These are phyloP conservation scores for Alternaria panax DNA, from an alignment of 2,329 filamentous ascomycete species.

Conservation along the genomic window DNA sequence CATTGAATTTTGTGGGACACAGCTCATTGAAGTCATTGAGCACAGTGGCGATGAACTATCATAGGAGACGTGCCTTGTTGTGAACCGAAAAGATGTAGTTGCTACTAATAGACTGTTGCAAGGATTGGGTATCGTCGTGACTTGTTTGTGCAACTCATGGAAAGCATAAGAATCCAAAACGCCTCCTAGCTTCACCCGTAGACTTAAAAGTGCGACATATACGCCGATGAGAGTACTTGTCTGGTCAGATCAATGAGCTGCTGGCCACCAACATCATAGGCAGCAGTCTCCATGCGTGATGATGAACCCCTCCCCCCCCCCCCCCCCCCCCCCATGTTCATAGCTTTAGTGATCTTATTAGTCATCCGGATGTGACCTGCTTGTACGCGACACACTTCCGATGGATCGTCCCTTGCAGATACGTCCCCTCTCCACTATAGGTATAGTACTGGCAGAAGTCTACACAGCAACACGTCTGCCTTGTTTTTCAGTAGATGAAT, in stretches of 20 bases:
- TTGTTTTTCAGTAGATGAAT: neutral
- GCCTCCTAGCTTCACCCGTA: neutral
- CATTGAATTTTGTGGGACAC: neutral
- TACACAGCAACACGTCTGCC: neutral
- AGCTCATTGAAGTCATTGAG: neutral
- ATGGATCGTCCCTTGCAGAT: neutral
- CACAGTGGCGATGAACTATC: neutral
- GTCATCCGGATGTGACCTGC: neutral
- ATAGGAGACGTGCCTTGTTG: neutral
- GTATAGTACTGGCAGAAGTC: neutral
- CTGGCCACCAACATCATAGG: too few relatives aligned
- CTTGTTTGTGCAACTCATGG: conserved; percentile 11
- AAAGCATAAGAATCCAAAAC: conserved; percentile 5
- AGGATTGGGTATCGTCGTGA: conserved; percentile 15
- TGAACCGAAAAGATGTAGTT: neutral
- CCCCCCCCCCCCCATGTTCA: neutral
- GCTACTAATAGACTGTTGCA: conserved; percentile 7
- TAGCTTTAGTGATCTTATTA: neutral
- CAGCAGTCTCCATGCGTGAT: neutral
- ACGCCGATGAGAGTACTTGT: conserved; percentile 13
- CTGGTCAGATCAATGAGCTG: too few relatives aligned
- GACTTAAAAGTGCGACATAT: conserved; percentile 1
- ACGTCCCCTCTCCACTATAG: neutral
- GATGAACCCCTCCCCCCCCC: neutral
- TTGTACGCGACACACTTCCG: neutral